Percentiles rank a stretch among this genome's conserved stretches.
These are phyloP conservation scores for Dalbergia cochinchinensis DNA, from an alignment of 306 rosid genomes.

Conservation along the genomic window DNA sequence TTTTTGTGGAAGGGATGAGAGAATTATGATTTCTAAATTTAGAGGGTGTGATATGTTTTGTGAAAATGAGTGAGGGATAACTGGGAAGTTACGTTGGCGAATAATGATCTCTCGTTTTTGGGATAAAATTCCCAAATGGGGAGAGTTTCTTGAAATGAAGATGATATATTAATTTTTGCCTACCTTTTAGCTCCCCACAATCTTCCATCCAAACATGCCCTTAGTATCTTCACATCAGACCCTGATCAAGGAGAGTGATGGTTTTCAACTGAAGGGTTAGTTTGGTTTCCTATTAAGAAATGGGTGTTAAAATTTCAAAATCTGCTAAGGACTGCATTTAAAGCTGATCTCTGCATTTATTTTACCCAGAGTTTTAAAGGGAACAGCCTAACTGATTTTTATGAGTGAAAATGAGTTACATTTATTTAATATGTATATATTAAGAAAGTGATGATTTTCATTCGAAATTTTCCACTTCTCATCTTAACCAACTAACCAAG, in stretches of 20 bases:
- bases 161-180: neutral
- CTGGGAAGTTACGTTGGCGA: neutral
- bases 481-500: neutral
- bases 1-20: neutral
- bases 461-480: constrained; percentile 6
- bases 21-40: constrained; percentile 11
- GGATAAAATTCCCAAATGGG: neutral
- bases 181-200: neutral
- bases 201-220: neutral
- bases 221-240: constrained; percentile 16
- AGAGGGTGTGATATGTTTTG: neutral
- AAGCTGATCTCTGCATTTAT: neutral
- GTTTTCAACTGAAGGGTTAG: neutral
- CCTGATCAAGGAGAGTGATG: neutral
- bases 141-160: constrained; percentile 8
- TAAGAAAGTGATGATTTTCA: neutral
- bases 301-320: neutral
- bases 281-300: neutral
- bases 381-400: neutral
- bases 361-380: neutral
- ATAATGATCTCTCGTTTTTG: neutral
- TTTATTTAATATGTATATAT: neutral
- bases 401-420: neutral
- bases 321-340: neutral
- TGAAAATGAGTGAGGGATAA: constrained; percentile 18